Base-by-base conservation (phyloP, 257 asterid genomes). In the Scutellaria baicalensis region DNA sequence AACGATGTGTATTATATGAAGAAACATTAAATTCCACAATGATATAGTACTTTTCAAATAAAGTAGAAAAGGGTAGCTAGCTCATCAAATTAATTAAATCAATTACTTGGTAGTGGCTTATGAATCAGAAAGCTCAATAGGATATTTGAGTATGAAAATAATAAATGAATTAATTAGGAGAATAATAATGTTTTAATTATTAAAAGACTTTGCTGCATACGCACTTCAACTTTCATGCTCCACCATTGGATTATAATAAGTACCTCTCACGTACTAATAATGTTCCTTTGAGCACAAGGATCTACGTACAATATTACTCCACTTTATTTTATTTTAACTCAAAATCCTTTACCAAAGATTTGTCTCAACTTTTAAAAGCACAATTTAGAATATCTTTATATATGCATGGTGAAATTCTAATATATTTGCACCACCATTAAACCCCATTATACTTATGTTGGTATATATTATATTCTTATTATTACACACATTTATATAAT, bases 291-390 rank as follows among this genome's bases (percentile, higher is more conserved):
- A 43, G 59, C 31, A 54, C 17, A 81, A 78, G 83, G 68, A 70
- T 78, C 78, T 27, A 27, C 33, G 33, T 27, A 27, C 33, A 27
- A 2, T 27, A 27, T 23, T 23, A 23, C 3, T 23, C 3, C 3
- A 27, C 0, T 27, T 27, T 27, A 27, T 27, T 27, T 27, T 27
- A 27, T 27, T 27, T 27, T 27, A 27, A 27, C 5, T 27, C 5
- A 27, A 27, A 27, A 27, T 0, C 5, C 0, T 1, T 5, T 68
- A 61, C 75, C 1, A 54, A 54, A 76, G 78, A 73, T 73, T 71
- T 82, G 82, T 82, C 78, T 67, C 77, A 49, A 72, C 86, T 79
- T 84, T 84, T 66, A 64, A 79, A 81, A 83, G 68, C 80, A 72
- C 38, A 71, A 10, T 77, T 76, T 66, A 64, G 39, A 70, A 65